Evolutionary conservation across 441 rosid species (phyloP).

Genomic region (Theobroma grandiflorum): DNA sequence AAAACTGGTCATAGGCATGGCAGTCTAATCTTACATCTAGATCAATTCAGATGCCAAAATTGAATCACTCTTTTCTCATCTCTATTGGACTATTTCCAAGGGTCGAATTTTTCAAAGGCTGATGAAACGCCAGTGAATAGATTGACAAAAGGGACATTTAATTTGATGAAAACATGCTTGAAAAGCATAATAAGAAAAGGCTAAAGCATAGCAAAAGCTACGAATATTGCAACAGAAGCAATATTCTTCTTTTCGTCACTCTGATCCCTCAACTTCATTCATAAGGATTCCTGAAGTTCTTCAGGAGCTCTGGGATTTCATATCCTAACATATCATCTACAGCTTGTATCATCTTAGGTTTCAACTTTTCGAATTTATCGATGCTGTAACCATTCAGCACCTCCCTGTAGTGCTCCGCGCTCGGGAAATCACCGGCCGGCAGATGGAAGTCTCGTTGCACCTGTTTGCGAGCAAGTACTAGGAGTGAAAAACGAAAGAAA

Average conservation of each 20-base stretch:
- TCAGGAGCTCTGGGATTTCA: conserved; percentile 85
- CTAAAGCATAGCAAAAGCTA: no score
- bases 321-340: conserved; percentile 93
- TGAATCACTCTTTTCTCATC: no score
- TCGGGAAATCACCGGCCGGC: conserved; percentile 86
- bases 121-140: no score
- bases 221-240: neutral
- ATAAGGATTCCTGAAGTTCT: conserved; percentile 84
- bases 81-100: no score
- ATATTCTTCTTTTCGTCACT: neutral
- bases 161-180: no score
- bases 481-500: no score
- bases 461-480: conserved; percentile 36
- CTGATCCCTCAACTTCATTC: conserved; percentile 39
- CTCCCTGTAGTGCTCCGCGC: conserved; percentile 78
- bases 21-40: neutral
- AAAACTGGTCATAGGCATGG: no score
- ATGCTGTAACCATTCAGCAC: conserved; percentile 73
- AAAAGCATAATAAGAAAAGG: no score
- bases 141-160: no score
- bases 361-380: conserved; percentile 84
- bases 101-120: no score
- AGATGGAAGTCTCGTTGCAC: conserved; percentile 87
- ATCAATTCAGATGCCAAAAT: no score
- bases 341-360: conserved; percentile 87